Percentiles rank a stretch among this genome's conserved stretches.
Evolutionary conservation across 306 rosid species (phyloP).

Genomic region (Medicago ruthenica): DNA sequence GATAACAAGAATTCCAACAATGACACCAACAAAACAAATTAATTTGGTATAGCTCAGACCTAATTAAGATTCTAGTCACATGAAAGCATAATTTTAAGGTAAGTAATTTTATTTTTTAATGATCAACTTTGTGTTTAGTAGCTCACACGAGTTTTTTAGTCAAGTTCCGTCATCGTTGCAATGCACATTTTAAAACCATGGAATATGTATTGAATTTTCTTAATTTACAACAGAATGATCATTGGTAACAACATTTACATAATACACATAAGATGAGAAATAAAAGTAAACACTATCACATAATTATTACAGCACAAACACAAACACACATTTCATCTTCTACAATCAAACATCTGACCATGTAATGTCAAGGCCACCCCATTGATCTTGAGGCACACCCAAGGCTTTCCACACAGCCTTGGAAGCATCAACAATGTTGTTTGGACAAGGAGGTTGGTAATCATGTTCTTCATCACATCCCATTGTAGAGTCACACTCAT

Average conservation of each 20-base stretch:
- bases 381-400: neutral
- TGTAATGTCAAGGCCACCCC: constrained; percentile 37
- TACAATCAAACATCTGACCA: constrained; percentile 40
- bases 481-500: constrained; percentile 56
- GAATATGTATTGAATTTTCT: neutral
- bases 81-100: constrained; percentile 26
- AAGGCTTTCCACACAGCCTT: constrained; percentile 48
- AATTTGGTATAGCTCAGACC: constrained; percentile 54
- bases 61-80: constrained; percentile 80
- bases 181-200: too few relatives aligned
- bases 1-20: too few relatives aligned
- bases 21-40: neutral
- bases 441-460: constrained; percentile 53
- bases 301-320: neutral
- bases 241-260: neutral
- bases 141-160: too few relatives aligned
- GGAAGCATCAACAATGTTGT: constrained; percentile 55
- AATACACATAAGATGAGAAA: neutral
- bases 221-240: neutral
- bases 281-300: neutral
- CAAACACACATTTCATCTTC: neutral
- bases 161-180: too few relatives aligned
- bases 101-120: too few relatives aligned
- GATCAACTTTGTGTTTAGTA: too few relatives aligned
- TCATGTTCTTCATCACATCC: constrained; percentile 59